These are phyloP conservation scores for Cubamyces sp. DNA, from an alignment of 768 basidiomycete genomes.

Conservation along the genomic window DNA sequence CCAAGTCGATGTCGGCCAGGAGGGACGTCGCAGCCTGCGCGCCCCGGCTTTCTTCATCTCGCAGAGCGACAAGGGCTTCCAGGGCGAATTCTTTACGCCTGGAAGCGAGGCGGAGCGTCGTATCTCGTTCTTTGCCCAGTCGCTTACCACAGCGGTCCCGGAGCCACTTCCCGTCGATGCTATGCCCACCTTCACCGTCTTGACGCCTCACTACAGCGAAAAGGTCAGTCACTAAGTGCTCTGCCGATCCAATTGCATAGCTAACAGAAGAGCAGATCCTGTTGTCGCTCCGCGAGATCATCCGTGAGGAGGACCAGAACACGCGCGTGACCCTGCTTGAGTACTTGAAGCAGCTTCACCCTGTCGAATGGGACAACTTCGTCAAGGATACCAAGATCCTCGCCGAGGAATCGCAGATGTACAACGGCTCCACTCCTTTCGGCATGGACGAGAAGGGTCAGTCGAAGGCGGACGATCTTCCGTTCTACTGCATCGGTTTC, in stretches of 20 bases:
- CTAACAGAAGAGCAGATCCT: constrained; percentile 61
- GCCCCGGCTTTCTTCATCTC: constrained; percentile 99
- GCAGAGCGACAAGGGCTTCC: constrained; percentile 85
- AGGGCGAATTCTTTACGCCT: constrained; percentile 89
- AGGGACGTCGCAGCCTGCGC: constrained; percentile 88
- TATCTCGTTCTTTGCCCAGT: constrained; percentile 99
- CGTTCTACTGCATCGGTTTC: constrained; percentile 99
- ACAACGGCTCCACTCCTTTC: constrained; percentile 75
- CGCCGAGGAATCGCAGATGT: constrained; percentile 91
- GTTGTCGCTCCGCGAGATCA: constrained; percentile 95
- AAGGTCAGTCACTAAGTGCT: constrained; percentile 56
- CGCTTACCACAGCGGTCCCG: constrained; percentile 92
- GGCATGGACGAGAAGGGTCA: constrained; percentile 81
- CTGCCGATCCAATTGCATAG: background rate
- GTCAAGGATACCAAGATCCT: constrained; percentile 99
- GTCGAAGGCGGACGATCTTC: constrained; percentile 88
- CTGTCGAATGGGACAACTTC: constrained; percentile 99
- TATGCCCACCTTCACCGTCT: constrained; percentile 99
- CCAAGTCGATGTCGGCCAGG: constrained; percentile 83
- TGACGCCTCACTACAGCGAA: constrained; percentile 98
- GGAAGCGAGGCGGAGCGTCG: constrained; percentile 96
- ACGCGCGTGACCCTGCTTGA: constrained; percentile 96
- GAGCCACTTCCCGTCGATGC: constrained; percentile 94
- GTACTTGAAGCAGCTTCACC: constrained; percentile 97
- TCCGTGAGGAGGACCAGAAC: constrained; percentile 97